Evolutionary conservation across 257 asterid genomes (phyloP), one percentile per base, ranked within the genome.

Genomic region (Solanum okadae): DNA sequence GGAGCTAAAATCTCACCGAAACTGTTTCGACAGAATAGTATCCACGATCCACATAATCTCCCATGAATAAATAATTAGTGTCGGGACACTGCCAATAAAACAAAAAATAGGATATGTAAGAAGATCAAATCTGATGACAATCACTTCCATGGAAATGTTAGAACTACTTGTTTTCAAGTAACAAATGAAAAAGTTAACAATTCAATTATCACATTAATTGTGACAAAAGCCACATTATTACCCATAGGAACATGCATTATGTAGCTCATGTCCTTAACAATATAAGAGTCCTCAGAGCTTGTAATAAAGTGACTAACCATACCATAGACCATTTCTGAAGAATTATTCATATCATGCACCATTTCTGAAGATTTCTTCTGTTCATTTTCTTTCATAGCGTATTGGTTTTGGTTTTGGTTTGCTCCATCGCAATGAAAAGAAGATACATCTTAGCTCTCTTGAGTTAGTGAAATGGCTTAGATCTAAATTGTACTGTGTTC

Each of bases 21-120:
- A 94, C 98, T 27, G 98, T 95, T 92, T 95, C 98, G 67, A 95
- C 95, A 83, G 98, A 95, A 91, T 95, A 95, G 93, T 94, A 95
- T 85, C 98, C 98, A 67, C 98, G 94, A 87, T 94, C 98, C 75
- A 95, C 98, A 90, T 95, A 95, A 92, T 95, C 98, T 90, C 98
- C 98, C 98, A 95, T 94, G 87, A 95, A 95, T 93, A 95, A 88
- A 91, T 95, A 95, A 90, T 95, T 95, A 76, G 98, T 93, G 88
- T 94, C 98, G 8, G 98, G 98, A 88, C 98, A 95, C 97, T 94
- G 94, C 86, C 87, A 91, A 87, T 42, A 84, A 90, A 67, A 78
- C n/a, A 85, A 89, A 89, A 31, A 56, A 89, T 90, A 78, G 68
- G 65, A 59, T 71, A 46, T 29, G 61, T 12, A 46, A 27, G 49